Percentiles rank a stretch among this genome's conserved stretches.
Conservation (phyloP, 208 protist species). For the Crithidia thermophila region DNA sequence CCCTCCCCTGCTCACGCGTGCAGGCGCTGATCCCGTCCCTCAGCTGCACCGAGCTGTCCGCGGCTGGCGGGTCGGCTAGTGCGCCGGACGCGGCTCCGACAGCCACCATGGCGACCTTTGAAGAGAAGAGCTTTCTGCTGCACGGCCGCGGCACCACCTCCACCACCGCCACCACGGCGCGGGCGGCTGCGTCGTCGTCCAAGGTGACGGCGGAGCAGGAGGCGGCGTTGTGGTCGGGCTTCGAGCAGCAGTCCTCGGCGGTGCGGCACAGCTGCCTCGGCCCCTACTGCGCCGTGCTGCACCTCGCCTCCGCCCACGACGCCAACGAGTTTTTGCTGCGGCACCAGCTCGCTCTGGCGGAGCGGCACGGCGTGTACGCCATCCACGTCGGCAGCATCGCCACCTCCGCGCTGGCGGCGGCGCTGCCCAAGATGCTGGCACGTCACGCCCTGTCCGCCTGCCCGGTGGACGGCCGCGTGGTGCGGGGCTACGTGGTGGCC, state of each 20-base stretch:
- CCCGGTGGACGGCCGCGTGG: constrained; percentile 38
- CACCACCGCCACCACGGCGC: not conserved
- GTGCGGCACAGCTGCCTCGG: constrained; percentile 48
- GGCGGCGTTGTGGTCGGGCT: constrained; percentile 30
- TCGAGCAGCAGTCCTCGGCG: constrained; percentile 23
- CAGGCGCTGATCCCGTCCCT: constrained; percentile 15
- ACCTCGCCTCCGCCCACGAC: constrained; percentile 45
- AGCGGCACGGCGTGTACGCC: constrained; percentile 42
- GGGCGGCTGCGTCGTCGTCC: too few relatives aligned
- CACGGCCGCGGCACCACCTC: constrained; percentile 25
- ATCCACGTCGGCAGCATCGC: constrained; percentile 40
- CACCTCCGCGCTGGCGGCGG: constrained; percentile 12
- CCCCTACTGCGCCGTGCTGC: constrained; percentile 45
- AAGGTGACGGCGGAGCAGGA: constrained; percentile 34
- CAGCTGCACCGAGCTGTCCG: constrained; percentile 10
- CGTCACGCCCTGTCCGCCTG: constrained; percentile 11
- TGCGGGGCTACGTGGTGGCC: constrained; percentile 72
- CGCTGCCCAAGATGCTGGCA: constrained; percentile 28
- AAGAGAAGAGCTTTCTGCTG: constrained; percentile 31
- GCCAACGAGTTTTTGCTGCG: constrained; percentile 55
- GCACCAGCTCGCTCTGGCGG: constrained; percentile 47
- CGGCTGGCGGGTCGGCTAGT: not conserved
- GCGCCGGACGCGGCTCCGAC: not conserved
- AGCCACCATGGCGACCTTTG: constrained; percentile 25
- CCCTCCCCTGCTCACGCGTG: constrained; percentile 29